phyloP scores from a whole-genome alignment of 163 green algal species.

The Coccomyxa subellipsoidea region DNA sequence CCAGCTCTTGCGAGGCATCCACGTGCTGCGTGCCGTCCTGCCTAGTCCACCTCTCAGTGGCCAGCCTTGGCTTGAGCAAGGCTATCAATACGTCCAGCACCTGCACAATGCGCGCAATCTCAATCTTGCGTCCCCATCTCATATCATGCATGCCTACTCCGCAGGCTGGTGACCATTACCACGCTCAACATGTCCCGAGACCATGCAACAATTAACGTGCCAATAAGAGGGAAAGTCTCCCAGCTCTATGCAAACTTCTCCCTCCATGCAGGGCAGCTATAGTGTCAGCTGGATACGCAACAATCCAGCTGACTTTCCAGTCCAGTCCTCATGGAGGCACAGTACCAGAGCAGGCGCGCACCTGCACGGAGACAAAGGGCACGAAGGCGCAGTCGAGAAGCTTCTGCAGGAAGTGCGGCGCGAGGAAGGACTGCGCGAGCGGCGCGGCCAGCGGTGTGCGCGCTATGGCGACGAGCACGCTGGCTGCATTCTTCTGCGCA shows the following conservation, averaged over 20 bases:
- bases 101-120: conserved; percentile 6
- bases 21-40: not conserved
- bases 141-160: too few species aligned
- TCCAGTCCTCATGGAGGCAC: not conserved
- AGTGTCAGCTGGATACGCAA: too few species aligned
- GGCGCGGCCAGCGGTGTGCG: conserved; percentile 40
- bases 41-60: not conserved
- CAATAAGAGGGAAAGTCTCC: too few species aligned
- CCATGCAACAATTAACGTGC: too few species aligned
- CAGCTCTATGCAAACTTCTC: too few species aligned
- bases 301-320: too few species aligned
- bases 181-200: too few species aligned
- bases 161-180: too few species aligned
- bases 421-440: conserved; percentile 47
- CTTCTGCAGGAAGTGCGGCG: conserved; percentile 28
- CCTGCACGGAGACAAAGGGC: not conserved
- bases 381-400: conserved; percentile 34
- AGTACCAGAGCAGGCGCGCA: not conserved
- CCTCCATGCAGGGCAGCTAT: too few species aligned
- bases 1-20: conserved; percentile 3
- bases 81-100: conserved; percentile 82
- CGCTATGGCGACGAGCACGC: conserved; percentile 81
- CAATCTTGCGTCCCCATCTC: not conserved
- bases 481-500: conserved; percentile 76
- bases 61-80: conserved; percentile 62